These are phyloP conservation scores for Sarocladium strictum DNA, from an alignment of 2,329 filamentous ascomycete species.

Conservation along the genomic window DNA sequence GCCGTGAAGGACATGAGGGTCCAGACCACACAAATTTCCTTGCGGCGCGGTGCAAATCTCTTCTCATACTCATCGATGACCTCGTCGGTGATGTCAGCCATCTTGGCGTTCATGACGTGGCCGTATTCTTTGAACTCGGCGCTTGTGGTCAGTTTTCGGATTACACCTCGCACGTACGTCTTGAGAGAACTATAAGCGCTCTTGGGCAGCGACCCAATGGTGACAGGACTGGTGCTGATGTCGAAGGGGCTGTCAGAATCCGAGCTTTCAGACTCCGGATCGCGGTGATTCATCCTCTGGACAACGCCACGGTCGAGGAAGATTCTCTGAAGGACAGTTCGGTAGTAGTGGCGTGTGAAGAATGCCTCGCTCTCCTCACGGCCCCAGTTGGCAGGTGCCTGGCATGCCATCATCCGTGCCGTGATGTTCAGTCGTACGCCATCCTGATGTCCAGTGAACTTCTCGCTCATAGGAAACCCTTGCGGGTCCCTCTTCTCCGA, in stretches of 20 bases:
- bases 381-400: slow-evolving; percentile 92
- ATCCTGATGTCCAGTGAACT: slow-evolving; percentile 51
- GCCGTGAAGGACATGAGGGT: slow-evolving; percentile 95
- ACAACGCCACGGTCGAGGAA: slow-evolving; percentile 82
- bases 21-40: slow-evolving; percentile 85
- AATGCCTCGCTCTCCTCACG: slow-evolving; percentile 74
- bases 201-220: slow-evolving; percentile 81
- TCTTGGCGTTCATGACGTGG: slow-evolving; percentile 56
- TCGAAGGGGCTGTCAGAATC: slow-evolving; percentile 37
- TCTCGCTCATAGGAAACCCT: slow-evolving; percentile 86
- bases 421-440: slow-evolving; percentile 91
- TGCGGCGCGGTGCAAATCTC: slow-evolving; percentile 59
- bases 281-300: slow-evolving; percentile 45
- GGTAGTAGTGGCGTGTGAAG: slow-evolving; percentile 90
- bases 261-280: slow-evolving; percentile 12
- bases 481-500: slow-evolving; percentile 74
- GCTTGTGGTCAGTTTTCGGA: slow-evolving; percentile 63
- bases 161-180: slow-evolving; percentile 73
- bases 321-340: slow-evolving; percentile 84
- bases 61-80: slow-evolving; percentile 67
- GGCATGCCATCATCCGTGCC: slow-evolving; percentile 95
- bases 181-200: slow-evolving; percentile 69
- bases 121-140: slow-evolving; percentile 53
- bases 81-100: slow-evolving; percentile 65
- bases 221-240: slow-evolving; percentile 68